A percentile compares a stretch with the other conserved stretches of the same genome.
phyloP scores from a whole-genome alignment of 805 yeast species.

The Wickerhamiella siamensis region DNA sequence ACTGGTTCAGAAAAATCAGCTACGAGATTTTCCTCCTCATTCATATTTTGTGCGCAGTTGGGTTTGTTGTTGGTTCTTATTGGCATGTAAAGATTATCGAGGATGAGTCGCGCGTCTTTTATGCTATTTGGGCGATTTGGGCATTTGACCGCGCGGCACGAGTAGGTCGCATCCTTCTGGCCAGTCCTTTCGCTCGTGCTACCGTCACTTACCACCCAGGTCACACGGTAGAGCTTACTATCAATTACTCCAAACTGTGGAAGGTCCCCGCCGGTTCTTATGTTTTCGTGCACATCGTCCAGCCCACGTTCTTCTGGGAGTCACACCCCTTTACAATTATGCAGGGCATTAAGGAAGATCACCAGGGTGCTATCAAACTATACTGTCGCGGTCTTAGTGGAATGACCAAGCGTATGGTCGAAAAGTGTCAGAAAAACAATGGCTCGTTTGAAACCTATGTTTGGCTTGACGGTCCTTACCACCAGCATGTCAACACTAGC shows the following conservation, averaged over 20 bases:
- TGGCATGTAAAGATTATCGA: conserved; percentile 34
- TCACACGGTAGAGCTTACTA: conserved; percentile 15
- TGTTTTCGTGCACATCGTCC: conserved; percentile 35
- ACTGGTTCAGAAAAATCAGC: conserved; percentile 33
- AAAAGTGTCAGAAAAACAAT: conserved; percentile 21
- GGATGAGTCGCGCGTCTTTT: conserved; percentile 33
- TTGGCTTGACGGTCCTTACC: conserved; percentile 52
- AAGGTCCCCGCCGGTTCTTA: conserved; percentile 40
- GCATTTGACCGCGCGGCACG: conserved; percentile 48
- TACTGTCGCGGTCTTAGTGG: conserved; percentile 33
- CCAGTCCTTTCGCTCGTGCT: conserved; percentile 33
- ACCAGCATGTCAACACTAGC: conserved; percentile 29
- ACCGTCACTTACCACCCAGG: neutral
- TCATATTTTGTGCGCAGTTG: conserved; percentile 40
- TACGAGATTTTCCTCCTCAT: conserved; percentile 44
- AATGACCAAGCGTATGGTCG: conserved; percentile 33
- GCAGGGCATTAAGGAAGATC: conserved; percentile 3
- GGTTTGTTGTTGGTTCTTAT: conserved; percentile 38
- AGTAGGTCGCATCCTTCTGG: conserved; percentile 35
- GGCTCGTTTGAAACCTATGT: conserved; percentile 23
- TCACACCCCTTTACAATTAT: conserved; percentile 51
- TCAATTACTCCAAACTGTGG: conserved; percentile 33
- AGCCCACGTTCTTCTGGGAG: conserved; percentile 39
- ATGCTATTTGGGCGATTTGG: conserved; percentile 54
- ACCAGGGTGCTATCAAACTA: conserved; percentile 14